phyloP scores from a whole-genome alignment of 805 yeast species.

The Teunomyces aglyptinius region DNA sequence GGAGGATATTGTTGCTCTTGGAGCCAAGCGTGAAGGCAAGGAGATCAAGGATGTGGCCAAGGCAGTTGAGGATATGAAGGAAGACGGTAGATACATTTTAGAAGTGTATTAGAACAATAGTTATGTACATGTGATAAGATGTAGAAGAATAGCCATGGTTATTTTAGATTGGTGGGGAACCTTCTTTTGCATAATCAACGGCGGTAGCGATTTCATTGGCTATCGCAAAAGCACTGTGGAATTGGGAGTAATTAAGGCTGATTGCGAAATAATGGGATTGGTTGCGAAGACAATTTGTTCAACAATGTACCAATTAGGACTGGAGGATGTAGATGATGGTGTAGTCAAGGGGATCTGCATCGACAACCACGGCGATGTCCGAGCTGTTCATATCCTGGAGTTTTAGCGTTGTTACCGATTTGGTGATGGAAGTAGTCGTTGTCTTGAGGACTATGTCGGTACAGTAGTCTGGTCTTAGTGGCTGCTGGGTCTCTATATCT shows the following conservation, averaged over 20 bases:
- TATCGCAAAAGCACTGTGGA: no score
- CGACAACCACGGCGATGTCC: neutral
- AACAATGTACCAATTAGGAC: no score
- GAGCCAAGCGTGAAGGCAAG: slow-evolving; percentile 63
- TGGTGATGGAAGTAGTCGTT: neutral
- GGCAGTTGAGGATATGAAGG: slow-evolving; percentile 91
- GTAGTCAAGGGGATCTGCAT: neutral
- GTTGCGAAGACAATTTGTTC: neutral
- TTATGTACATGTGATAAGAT: neutral
- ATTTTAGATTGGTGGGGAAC: neutral
- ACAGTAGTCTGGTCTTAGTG: neutral
- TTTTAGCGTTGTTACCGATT: neutral
- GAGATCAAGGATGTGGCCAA: slow-evolving; percentile 67
- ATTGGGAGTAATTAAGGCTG: no score
- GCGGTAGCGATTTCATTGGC: no score
- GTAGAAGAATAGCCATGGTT: neutral
- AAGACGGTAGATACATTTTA: slow-evolving; percentile 83
- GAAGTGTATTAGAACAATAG: slow-evolving; percentile 70
- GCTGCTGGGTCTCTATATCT: neutral
- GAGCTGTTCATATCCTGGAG: neutral
- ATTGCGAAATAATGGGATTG: neutral
- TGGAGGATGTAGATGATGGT: slow-evolving; percentile 2
- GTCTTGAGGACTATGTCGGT: neutral
- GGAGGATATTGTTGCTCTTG: slow-evolving; percentile 72
- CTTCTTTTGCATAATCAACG: no score